Conservation (phyloP, 352 stramenopile genomes). For the Phytophthora pinifolia region DNA sequence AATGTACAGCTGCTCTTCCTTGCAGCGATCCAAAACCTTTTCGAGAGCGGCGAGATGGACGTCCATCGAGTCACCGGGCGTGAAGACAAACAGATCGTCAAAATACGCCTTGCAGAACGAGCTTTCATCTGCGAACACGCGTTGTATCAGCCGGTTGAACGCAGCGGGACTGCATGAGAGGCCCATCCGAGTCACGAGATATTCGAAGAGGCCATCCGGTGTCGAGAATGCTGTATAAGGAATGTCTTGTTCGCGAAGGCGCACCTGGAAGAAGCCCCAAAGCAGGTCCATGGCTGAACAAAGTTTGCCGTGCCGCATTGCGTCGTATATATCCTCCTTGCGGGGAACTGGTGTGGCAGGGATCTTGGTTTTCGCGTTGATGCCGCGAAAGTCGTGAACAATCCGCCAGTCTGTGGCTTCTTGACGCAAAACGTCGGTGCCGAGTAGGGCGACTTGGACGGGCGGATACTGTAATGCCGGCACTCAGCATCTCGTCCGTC, state of each 20-base stretch:
- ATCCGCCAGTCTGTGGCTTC: no score
- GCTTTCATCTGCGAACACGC: slow-evolving; percentile 10
- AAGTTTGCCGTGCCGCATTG: neutral
- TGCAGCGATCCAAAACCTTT: slow-evolving; percentile 14
- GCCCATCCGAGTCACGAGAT: slow-evolving; percentile 15
- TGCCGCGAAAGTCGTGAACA: no score
- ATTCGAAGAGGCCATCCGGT: slow-evolving; percentile 2
- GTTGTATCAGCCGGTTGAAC: slow-evolving; percentile 28
- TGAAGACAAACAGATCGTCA: slow-evolving; percentile 21
- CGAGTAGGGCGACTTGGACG: no score
- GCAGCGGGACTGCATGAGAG: slow-evolving; percentile 13
- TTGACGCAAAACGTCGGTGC: no score
- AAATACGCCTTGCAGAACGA: slow-evolving; percentile 1
- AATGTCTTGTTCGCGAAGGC: neutral
- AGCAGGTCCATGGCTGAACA: neutral
- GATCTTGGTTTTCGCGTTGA: no score
- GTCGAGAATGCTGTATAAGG: slow-evolving; percentile 1
- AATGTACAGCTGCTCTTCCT: slow-evolving; percentile 23
- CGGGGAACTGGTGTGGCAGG: no score
- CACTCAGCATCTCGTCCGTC: no score
- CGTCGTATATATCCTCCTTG: no score
- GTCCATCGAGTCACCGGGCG: slow-evolving; percentile 4
- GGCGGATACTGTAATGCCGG: no score
- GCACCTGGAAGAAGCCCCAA: neutral
- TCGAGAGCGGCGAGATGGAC: slow-evolving; percentile 16